Conservation (phyloP, 805 yeast species). For the Lipomyces kockii region DNA sequence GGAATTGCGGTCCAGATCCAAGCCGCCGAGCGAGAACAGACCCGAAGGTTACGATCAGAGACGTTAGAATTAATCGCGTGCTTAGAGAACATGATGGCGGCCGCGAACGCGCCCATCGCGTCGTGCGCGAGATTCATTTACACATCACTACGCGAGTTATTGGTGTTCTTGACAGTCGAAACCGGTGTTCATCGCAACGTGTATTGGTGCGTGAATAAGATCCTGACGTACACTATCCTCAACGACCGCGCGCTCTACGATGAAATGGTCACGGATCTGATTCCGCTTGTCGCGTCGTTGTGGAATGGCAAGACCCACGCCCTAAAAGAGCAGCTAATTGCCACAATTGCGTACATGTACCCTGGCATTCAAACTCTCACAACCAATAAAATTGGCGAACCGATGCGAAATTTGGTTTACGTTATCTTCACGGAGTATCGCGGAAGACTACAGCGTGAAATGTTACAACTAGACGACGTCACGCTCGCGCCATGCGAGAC, state of each 20-base stretch:
- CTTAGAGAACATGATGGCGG: conserved; percentile 19
- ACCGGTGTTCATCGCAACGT: conserved; percentile 20
- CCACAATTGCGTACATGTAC: conserved; percentile 11
- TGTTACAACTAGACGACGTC: conserved; percentile 24
- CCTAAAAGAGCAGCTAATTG: conserved; percentile 24
- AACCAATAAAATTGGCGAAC: conserved; percentile 8
- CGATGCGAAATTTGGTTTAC: conserved; percentile 6
- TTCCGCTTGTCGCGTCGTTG: conserved; percentile 11
- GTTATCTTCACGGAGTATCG: conserved; percentile 21
- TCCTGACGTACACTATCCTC: conserved; percentile 8
- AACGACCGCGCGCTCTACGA: conserved; percentile 9
- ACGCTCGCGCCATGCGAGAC: not conserved
- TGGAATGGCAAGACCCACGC: conserved; percentile 18
- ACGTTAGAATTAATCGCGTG: conserved; percentile 48
- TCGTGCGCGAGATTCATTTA: not conserved
- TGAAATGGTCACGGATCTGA: conserved; percentile 2
- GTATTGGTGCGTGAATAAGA: conserved; percentile 14
- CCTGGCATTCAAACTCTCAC: conserved; percentile 17
- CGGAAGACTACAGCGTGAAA: conserved; percentile 16
- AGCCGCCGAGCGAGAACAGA: conserved; percentile 7
- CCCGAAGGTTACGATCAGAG: conserved; percentile 19
- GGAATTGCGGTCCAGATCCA: conserved; percentile 10
- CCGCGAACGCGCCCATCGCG: conserved; percentile 16
- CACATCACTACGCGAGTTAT: conserved; percentile 12
- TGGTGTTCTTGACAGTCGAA: conserved; percentile 16